phyloP scores from a whole-genome alignment of 2,329 filamentous ascomycete species.

The Ceratocystiopsis brevicomis region DNA sequence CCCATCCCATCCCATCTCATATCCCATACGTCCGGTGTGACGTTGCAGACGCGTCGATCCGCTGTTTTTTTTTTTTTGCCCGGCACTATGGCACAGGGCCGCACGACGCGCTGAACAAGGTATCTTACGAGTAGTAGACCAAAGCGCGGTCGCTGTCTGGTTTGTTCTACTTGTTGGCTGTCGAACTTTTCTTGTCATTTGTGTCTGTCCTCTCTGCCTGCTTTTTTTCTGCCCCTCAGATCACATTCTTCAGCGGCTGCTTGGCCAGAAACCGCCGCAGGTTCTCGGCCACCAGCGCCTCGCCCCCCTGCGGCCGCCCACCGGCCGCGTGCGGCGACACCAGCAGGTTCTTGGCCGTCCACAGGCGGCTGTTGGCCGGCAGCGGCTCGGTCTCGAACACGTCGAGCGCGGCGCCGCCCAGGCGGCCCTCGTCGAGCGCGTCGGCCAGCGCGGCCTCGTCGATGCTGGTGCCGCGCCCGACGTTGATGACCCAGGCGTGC shows the following conservation, averaged over 20 bases:
- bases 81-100: too few species aligned
- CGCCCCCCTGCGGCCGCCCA: conserved; percentile 39
- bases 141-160: too few species aligned
- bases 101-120: too few species aligned
- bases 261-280: conserved; percentile 38
- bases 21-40: too few species aligned
- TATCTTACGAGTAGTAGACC: too few species aligned
- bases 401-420: conserved; percentile 31
- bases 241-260: conserved; percentile 36
- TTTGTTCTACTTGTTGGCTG: too few species aligned
- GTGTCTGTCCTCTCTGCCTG: too few species aligned
- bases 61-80: too few species aligned
- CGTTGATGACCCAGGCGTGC: conserved; percentile 25
- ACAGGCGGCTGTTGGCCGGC: conserved; percentile 16
- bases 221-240: conserved; percentile 2
- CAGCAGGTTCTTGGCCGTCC: conserved; percentile 11
- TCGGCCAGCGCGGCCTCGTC: conserved; percentile 30
- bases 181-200: too few species aligned
- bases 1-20: too few species aligned
- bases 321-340: conserved; percentile 25
- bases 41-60: too few species aligned
- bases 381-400: conserved; percentile 28
- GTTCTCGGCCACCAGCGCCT: conserved; percentile 41
- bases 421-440: conserved; percentile 22
- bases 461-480: conserved; percentile 26